These are phyloP conservation scores for Fusarium guadeloupense DNA, from an alignment of 2,329 filamentous ascomycete genomes.

Conservation along the genomic window DNA sequence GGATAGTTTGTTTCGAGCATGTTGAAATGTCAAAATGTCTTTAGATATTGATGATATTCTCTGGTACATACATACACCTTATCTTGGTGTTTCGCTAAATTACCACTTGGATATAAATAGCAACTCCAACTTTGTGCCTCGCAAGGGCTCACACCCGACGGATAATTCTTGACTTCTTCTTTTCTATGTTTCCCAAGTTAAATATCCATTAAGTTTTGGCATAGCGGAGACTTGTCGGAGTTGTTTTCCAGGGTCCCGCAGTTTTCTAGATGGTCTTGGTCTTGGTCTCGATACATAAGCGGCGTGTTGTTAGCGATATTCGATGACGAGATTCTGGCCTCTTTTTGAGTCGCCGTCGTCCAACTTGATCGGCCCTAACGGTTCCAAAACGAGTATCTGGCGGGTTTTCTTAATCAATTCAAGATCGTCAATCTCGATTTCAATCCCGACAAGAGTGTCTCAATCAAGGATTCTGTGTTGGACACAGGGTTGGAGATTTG, in stretches of 20 bases:
- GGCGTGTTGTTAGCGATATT: slow-evolving; percentile 37
- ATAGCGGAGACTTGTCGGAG: slow-evolving; percentile 1
- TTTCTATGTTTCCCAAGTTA: no score
- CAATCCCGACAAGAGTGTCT: slow-evolving; percentile 19
- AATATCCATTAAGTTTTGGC: slow-evolving; percentile 11
- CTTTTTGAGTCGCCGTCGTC: slow-evolving; percentile 22
- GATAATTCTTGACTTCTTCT: slow-evolving; percentile 5
- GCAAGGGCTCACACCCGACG: slow-evolving; percentile 8
- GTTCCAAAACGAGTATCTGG: slow-evolving; percentile 8
- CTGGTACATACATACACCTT: no score
- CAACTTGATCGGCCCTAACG: slow-evolving; percentile 26
- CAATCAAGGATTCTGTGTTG: slow-evolving; percentile 21
- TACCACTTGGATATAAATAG: no score
- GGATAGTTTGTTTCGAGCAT: no score
- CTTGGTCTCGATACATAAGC: background rate
- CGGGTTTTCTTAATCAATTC: slow-evolving; percentile 25
- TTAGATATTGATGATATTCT: no score
- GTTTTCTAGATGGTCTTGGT: background rate
- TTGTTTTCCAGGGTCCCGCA: slow-evolving; percentile 17
- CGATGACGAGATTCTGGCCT: slow-evolving; percentile 26
- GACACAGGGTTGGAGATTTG: slow-evolving; percentile 30
- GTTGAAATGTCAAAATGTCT: no score
- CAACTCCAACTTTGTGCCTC: no score
- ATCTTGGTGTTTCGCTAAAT: no score
- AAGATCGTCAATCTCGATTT: slow-evolving; percentile 42